These are phyloP conservation scores for Cutaneotrichosporon dermatis DNA, from an alignment of 1,284 basidiomycete species.

Conservation along the genomic window DNA sequence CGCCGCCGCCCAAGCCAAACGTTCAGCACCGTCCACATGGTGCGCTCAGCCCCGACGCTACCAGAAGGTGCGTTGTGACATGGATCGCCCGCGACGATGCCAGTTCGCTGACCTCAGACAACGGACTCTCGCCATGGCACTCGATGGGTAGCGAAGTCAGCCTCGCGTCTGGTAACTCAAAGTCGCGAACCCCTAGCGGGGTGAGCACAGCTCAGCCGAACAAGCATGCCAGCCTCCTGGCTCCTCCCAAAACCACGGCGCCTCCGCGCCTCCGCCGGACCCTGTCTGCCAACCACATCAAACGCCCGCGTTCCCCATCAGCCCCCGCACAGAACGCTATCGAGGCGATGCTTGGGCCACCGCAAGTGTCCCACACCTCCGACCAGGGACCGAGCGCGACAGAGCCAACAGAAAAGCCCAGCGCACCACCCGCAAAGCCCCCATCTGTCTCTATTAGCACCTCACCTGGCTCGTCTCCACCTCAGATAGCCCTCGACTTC, in stretches of 20 bases:
- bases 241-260: not conserved
- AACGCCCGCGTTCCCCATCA: not conserved
- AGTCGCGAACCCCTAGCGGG: not conserved
- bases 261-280: not conserved
- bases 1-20: not conserved
- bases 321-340: not conserved
- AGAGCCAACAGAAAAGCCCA: too few species aligned
- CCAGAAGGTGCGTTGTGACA: not conserved
- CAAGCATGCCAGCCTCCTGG: not conserved
- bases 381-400: not conserved
- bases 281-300: not conserved
- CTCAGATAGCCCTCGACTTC: slow-evolving; percentile 3
- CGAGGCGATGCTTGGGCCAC: not conserved
- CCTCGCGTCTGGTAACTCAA: not conserved
- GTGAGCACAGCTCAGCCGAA: not conserved
- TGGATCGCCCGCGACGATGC: not conserved
- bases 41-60: not conserved
- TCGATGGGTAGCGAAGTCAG: not conserved
- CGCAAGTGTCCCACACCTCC: not conserved
- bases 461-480: not conserved
- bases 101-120: not conserved
- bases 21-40: not conserved
- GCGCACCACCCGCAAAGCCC: too few species aligned
- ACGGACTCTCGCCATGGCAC: not conserved
- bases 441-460: too few species aligned